Conservation (phyloP, 148 eudicot species). For the Rhododendron williamsianum region DNA sequence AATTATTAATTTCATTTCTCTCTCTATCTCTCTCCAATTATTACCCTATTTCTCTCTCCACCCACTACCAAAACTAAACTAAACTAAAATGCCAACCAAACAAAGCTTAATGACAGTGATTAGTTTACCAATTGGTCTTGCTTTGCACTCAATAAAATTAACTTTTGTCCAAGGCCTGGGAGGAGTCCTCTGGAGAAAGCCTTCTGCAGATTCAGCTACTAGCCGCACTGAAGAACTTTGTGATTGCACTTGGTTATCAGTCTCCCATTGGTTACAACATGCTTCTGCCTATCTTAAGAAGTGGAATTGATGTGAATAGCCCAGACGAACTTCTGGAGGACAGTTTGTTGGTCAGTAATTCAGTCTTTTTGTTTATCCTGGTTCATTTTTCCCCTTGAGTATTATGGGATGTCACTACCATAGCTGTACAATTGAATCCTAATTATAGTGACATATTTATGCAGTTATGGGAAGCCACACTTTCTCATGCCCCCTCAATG, state of each 20-base stretch:
- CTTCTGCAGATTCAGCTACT: constrained; percentile 98
- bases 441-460: constrained; percentile 13
- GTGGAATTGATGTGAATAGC: constrained; percentile 68
- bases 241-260: constrained; percentile 78
- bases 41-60: too few species aligned
- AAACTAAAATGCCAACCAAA: too few species aligned
- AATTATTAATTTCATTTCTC: too few species aligned
- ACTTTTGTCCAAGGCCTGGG: constrained; percentile 67
- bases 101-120: background rate
- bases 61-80: too few species aligned
- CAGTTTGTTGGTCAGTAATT: constrained; percentile 70
- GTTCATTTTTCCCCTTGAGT: background rate
- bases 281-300: constrained; percentile 72
- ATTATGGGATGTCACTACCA: background rate
- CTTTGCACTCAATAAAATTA: constrained; percentile 5
- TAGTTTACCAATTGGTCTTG: background rate
- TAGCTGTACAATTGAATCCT: background rate
- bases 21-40: too few species aligned
- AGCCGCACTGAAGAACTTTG: constrained; percentile 82
- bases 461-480: constrained; percentile 98
- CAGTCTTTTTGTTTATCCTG: background rate
- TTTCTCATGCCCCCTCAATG: constrained; percentile 87
- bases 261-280: constrained; percentile 76
- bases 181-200: constrained; percentile 88
- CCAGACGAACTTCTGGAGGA: constrained; percentile 98